These are phyloP conservation scores for Cryptosporidium meleagridis DNA, from an alignment of 169 alveolate genomes.

Conservation along the genomic window DNA sequence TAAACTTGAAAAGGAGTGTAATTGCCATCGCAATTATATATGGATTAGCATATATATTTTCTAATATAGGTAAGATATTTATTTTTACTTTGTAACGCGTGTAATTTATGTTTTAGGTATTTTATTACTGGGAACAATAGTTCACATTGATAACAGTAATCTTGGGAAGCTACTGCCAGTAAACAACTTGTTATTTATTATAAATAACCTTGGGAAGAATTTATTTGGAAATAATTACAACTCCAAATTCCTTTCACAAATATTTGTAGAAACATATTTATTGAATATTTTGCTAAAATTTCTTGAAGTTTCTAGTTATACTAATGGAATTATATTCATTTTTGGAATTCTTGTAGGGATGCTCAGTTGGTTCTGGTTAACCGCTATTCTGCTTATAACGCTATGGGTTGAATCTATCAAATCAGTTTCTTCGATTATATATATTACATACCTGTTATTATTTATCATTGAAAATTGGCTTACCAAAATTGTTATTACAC, in stretches of 20 bases:
- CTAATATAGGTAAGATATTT: conserved; percentile 19
- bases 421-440: conserved; percentile 7
- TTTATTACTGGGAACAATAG: neutral
- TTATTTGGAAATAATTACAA: neutral
- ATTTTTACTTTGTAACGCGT: neutral
- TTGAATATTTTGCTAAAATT: neutral
- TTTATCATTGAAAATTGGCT: conserved; percentile 4
- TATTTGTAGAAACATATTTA: neutral
- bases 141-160: neutral
- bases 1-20: conserved; percentile 37
- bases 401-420: conserved; percentile 55
- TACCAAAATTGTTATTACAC: neutral
- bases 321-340: conserved; percentile 2
- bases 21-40: conserved; percentile 25
- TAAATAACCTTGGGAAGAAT: neutral
- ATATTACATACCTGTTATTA: conserved; percentile 9
- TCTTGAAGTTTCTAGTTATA: conserved; percentile 31
- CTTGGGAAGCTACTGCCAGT: neutral
- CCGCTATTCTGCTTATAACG: conserved; percentile 30
- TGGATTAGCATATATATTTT: conserved; percentile 9
- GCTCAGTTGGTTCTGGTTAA: conserved; percentile 42
- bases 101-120: neutral
- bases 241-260: neutral
- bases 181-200: neutral
- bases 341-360: conserved; percentile 18